These are phyloP conservation scores for Leccinum pseudoinsigne DNA, from an alignment of 1,284 basidiomycete species.

Conservation along the genomic window DNA sequence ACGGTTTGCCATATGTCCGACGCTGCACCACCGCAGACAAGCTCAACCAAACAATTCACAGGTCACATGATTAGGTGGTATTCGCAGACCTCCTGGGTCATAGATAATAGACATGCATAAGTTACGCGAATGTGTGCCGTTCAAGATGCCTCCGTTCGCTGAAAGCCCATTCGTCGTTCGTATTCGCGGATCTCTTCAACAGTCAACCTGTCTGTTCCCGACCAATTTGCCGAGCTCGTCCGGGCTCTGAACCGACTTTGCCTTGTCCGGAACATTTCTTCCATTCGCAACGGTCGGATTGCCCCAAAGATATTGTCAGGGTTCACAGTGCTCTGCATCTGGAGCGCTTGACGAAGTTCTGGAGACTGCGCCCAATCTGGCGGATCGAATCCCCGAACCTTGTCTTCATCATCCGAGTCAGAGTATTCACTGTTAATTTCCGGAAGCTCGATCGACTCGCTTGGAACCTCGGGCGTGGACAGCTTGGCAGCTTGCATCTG, in stretches of 20 bases:
- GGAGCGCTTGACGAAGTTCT: conserved; percentile 73
- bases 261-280: conserved; percentile 75
- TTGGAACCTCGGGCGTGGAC: conserved; percentile 49
- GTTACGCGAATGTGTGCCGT: background rate
- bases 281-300: conserved; percentile 84
- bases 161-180: conserved; percentile 87
- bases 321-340: conserved; percentile 80
- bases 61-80: conserved; percentile 27
- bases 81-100: background rate
- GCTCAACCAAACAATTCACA: conserved; percentile 28
- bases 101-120: conserved; percentile 12
- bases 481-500: conserved; percentile 63
- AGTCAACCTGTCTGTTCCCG: conserved; percentile 81
- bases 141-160: conserved; percentile 31
- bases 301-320: conserved; percentile 92
- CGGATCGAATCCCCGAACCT: conserved; percentile 67
- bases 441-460: conserved; percentile 87
- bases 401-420: conserved; percentile 88
- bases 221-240: conserved; percentile 94
- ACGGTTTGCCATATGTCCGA: conserved; percentile 20
- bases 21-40: conserved; percentile 19
- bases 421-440: conserved; percentile 96
- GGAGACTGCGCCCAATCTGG: conserved; percentile 92
- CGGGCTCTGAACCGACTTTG: conserved; percentile 83
- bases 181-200: conserved; percentile 84